phyloP scores from a whole-genome alignment of 768 basidiomycete species.

The Trametes sanguinea region DNA sequence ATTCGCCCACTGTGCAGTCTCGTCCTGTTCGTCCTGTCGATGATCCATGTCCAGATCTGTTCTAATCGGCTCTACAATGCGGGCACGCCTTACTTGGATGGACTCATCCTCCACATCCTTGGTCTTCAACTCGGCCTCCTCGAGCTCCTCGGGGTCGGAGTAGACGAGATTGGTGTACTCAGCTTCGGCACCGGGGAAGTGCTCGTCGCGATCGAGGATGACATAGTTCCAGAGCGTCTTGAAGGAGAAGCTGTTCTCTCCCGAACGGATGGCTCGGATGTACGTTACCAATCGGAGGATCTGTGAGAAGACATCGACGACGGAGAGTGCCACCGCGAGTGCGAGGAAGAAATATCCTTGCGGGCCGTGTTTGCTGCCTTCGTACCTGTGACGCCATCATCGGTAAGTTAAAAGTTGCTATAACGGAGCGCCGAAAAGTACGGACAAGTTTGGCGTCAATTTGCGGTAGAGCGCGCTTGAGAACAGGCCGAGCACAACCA shows the following conservation, averaged over 20 bases:
- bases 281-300: constrained; percentile 55
- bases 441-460: constrained; percentile 81
- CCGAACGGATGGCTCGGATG: constrained; percentile 34
- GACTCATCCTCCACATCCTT: constrained; percentile 23
- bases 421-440: constrained; percentile 22
- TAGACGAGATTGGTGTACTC: constrained; percentile 63
- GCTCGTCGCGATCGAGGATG: constrained; percentile 50
- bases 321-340: constrained; percentile 47
- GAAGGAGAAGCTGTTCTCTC: constrained; percentile 47
- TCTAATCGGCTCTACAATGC: constrained; percentile 29
- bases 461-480: constrained; percentile 73
- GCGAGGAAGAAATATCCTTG: constrained; percentile 63
- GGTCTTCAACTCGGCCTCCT: constrained; percentile 46
- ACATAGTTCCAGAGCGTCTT: constrained; percentile 58
- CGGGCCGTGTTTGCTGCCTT: constrained; percentile 58
- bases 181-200: constrained; percentile 25
- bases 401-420: constrained; percentile 9
- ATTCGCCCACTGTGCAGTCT: constrained; percentile 58
- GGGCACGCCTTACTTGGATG: constrained; percentile 24
- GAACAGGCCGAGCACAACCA: constrained; percentile 64
- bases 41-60: constrained; percentile 24
- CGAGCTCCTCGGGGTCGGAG: constrained; percentile 58
- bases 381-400: constrained; percentile 53
- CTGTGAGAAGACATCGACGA: constrained; percentile 54
- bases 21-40: constrained; percentile 36